These are phyloP conservation scores for Populus ilicifolia DNA, from an alignment of 345 rosid species.

Conservation along the genomic window DNA sequence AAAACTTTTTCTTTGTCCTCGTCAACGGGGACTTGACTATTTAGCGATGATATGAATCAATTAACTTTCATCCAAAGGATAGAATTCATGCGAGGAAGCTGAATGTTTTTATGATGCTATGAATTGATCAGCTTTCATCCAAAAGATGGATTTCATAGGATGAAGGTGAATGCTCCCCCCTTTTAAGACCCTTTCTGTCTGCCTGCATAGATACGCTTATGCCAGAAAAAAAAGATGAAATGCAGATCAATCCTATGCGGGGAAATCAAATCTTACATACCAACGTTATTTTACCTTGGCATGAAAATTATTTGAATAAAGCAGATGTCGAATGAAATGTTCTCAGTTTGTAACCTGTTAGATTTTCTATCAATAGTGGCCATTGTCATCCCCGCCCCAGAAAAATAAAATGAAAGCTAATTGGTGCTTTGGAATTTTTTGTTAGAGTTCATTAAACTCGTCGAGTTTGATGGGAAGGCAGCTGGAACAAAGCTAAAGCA, in stretches of 20 bases:
- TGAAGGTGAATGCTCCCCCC: not conserved
- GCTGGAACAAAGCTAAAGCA: not conserved
- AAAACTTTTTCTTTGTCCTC: not conserved
- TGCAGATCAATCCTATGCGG: not conserved
- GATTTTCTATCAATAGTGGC: not conserved
- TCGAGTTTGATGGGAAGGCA: not conserved
- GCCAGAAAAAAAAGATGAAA: not conserved
- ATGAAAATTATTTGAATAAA: not conserved
- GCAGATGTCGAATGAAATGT: not conserved
- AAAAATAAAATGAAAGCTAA: not conserved
- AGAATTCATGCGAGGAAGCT: too few relatives aligned
- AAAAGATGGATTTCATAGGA: not conserved
- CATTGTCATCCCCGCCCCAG: not conserved
- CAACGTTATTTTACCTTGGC: not conserved
- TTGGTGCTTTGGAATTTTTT: not conserved
- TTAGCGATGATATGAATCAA: not conserved
- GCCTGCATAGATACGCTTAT: not conserved
- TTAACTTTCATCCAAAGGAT: not conserved
- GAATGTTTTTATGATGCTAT: not conserved
- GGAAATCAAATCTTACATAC: not conserved
- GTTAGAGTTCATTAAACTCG: not conserved
- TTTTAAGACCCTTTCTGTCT: not conserved
- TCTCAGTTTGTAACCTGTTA: too few relatives aligned
- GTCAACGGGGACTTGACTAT: not conserved
- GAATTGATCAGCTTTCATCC: not conserved